A percentile compares a stretch with the other conserved stretches of the same genome.
phyloP scores from a whole-genome alignment of 2,329 filamentous ascomycete genomes.

The Ophiocordyceps australis region DNA sequence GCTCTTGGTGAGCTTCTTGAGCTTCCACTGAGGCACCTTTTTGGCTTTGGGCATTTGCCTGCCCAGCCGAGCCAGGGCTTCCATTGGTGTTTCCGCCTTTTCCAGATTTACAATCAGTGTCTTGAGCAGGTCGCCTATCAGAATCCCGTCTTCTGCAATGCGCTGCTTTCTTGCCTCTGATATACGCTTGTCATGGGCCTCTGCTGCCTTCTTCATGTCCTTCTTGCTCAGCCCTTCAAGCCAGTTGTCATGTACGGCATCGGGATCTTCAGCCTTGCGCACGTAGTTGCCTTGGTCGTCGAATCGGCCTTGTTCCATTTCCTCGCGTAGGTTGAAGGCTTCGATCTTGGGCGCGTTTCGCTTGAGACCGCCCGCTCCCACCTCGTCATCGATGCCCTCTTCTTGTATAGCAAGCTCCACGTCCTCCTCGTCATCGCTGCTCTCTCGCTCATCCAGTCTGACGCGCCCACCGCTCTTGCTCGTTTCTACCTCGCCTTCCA shows the following conservation, averaged over 20 bases:
- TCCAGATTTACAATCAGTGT: constrained; percentile 58
- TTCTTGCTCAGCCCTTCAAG: constrained; percentile 84
- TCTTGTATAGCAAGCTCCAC: constrained; percentile 55
- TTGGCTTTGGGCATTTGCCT: constrained; percentile 44
- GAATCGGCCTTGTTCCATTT: constrained; percentile 85
- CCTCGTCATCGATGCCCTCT: constrained; percentile 67
- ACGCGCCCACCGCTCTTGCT: constrained; percentile 63
- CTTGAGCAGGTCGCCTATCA: constrained; percentile 56
- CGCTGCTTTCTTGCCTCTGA: constrained; percentile 55
- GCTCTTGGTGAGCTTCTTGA: constrained; percentile 45
- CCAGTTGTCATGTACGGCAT: constrained; percentile 85
- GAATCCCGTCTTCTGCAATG: constrained; percentile 53
- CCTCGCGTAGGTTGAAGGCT: constrained; percentile 82
- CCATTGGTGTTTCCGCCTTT: constrained; percentile 67
- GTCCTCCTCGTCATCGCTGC: constrained; percentile 47
- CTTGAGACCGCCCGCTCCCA: constrained; percentile 81
- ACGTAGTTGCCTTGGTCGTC: constrained; percentile 86
- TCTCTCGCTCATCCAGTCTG: constrained; percentile 35
- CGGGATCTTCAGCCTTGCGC: constrained; percentile 72
- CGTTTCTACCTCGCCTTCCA: constrained; percentile 59
- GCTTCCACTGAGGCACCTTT: constrained; percentile 47
- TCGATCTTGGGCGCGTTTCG: constrained; percentile 86
- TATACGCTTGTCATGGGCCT: constrained; percentile 73
- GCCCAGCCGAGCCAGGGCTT: constrained; percentile 69
- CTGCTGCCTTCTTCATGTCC: constrained; percentile 75